Conservation (phyloP, 2,329 filamentous ascomycete species). For the Claviceps purpurea region DNA sequence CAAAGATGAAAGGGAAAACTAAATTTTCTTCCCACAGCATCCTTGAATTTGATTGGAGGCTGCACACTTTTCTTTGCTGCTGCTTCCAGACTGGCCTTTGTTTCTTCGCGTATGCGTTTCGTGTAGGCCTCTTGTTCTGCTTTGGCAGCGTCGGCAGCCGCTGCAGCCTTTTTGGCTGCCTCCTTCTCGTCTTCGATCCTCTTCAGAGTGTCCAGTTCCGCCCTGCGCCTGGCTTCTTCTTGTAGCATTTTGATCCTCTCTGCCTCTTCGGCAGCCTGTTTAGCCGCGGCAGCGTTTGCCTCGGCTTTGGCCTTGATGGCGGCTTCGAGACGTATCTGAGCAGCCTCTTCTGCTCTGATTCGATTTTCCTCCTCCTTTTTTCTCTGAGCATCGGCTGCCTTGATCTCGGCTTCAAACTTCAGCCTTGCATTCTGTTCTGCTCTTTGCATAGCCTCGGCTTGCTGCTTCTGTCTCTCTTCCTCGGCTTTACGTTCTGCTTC, state of each 20-base stretch:
- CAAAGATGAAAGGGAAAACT: conserved; percentile 83
- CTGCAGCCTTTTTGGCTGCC: conserved; percentile 26
- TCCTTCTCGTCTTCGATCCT: conserved; percentile 28
- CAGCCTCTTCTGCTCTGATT: conserved; percentile 33
- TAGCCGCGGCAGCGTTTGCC: conserved; percentile 28
- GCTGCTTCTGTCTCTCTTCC: conserved; percentile 28
- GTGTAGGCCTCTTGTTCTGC: conserved; percentile 46
- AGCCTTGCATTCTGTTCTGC: conserved; percentile 24
- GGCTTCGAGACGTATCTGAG: conserved; percentile 26
- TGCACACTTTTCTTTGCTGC: conserved; percentile 46
- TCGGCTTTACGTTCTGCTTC: conserved; percentile 30
- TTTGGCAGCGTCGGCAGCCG: conserved; percentile 33
- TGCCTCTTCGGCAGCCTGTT: conserved; percentile 28
- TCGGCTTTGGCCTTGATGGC: conserved; percentile 28
- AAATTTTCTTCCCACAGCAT: conserved; percentile 82
- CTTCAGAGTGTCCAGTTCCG: conserved; percentile 24
- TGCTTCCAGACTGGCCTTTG: conserved; percentile 34
- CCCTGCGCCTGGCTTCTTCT: conserved; percentile 24
- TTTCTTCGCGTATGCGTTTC: conserved; percentile 42
- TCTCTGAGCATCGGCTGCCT: conserved; percentile 29
- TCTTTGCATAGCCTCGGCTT: conserved; percentile 21
- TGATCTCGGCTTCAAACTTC: conserved; percentile 27
- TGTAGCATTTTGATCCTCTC: conserved; percentile 25
- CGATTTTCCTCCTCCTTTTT: conserved; percentile 26
- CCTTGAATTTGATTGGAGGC: conserved; percentile 76